Base-by-base conservation (phyloP, 345 rosid species). In the Laguncularia racemosa region DNA sequence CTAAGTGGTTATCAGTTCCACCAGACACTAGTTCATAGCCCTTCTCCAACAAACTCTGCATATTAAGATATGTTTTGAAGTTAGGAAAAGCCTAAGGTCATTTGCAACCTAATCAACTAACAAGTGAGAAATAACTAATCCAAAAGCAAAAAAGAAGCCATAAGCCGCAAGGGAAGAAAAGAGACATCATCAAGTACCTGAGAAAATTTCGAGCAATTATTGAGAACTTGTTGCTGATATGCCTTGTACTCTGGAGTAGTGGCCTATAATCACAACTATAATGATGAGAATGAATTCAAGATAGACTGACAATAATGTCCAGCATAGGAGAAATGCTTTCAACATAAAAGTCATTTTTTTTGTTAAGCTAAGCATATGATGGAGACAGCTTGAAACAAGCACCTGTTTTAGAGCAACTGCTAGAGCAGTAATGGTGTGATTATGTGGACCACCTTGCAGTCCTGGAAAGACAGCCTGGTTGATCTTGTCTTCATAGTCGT, bases 391-490 rank as follows among this genome's bases (percentile, higher is more conserved):
- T 19, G 5, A 46, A 50, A 23, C 46, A 43, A 13, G 48, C 53
- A 88, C 96, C 95, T 92, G 98, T 70, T 84, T 88, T 52, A 92
- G 73, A 55, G 96, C 91, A 67, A 92, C 98, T 20, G 98, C 98
- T 60, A 91, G 76, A 66, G 87, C 98, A 28, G 92, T 13, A 55
- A 91, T 91, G 18, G 98, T 91, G 74, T 91, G 96, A 64, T 91
- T 91, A 71, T 91, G 98, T 12, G 98, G 98, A 62, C 98, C 98
- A 53, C 98, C 98, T 74, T 91, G 98, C 63, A 91, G 79, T 63
- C 98, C 98, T 49, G 96, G 98, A 64, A 91, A 91, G 56, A 91
- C 98, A 16, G 98, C 93, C 70, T 83, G 82, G 64, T 91, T 92
- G 52, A 92, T 88, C 79, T 71, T 84, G 73, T 88, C 96, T 63